A percentile compares a stretch with the other conserved stretches of the same genome.
Conservation (phyloP, 306 rosid genomes). For the Cucumis sativus region DNA sequence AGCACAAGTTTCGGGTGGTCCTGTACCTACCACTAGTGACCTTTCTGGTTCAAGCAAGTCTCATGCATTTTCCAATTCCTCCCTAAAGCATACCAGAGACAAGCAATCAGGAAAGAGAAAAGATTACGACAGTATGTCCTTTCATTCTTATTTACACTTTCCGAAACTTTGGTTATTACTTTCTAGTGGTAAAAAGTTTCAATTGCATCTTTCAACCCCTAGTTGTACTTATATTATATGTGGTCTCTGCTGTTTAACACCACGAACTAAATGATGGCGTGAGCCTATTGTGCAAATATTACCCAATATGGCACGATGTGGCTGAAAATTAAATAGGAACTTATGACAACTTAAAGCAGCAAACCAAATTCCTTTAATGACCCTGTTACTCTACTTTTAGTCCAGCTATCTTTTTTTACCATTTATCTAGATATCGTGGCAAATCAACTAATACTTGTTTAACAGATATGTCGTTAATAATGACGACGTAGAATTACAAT, state of each 20-base stretch:
- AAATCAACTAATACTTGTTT: background rate
- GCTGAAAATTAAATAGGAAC: background rate
- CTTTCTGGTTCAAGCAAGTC: slow-evolving; percentile 81
- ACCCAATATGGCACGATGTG: background rate
- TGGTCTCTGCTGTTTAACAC: background rate
- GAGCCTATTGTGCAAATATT: background rate
- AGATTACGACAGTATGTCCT: slow-evolving; percentile 57
- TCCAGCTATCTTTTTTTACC: background rate
- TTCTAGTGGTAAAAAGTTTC: background rate
- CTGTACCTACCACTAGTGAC: slow-evolving; percentile 59
- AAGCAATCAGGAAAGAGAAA: slow-evolving; percentile 63
- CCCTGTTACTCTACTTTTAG: background rate
- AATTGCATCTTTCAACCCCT: background rate
- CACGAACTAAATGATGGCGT: background rate
- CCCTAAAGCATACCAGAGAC: slow-evolving; percentile 39
- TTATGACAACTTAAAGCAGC: background rate
- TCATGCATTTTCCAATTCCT: slow-evolving; percentile 44
- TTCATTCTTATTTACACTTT: background rate
- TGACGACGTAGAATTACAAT: background rate
- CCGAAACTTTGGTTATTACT: background rate
- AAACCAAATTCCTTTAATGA: background rate
- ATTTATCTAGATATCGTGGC: background rate
- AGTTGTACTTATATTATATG: too few relatives aligned
- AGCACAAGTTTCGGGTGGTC: slow-evolving; percentile 31
- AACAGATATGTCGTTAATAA: background rate